Conservation (phyloP, 164 flowering plant species). For the Vitis rotundifolia region DNA sequence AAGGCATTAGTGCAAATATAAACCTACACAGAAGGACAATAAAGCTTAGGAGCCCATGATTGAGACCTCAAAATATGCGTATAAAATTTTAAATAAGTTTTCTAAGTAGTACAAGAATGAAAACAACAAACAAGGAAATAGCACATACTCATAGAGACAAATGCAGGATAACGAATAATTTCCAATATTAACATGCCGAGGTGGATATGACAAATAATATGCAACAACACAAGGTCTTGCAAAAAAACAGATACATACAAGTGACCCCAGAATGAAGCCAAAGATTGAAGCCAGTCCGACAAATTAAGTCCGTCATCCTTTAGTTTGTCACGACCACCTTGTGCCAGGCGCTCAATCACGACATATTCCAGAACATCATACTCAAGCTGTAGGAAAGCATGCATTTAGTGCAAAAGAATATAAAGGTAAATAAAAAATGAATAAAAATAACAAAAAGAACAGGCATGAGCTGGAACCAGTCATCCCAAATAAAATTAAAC, state of each 20-base stretch:
- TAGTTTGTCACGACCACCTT: constrained; percentile 90
- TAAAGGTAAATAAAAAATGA: not conserved
- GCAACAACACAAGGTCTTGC: constrained; percentile 5
- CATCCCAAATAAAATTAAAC: not conserved
- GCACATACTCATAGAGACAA: not conserved
- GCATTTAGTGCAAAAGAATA: constrained; percentile 1
- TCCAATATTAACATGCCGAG: not conserved
- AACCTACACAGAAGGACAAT: not conserved
- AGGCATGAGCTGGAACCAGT: not conserved
- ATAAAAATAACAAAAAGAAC: not conserved
- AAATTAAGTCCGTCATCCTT: constrained; percentile 98
- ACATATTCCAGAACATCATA: constrained; percentile 98
- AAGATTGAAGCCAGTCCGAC: constrained; percentile 98
- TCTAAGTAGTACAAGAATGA: not conserved
- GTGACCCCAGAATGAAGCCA: constrained; percentile 99
- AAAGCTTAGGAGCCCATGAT: not conserved
- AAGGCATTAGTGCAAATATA: not conserved
- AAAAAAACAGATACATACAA: constrained; percentile 62
- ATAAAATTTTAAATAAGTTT: not conserved
- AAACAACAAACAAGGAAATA: constrained; percentile 1
- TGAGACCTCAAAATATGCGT: not conserved
- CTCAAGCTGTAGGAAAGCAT: constrained; percentile 65
- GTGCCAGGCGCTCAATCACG: constrained; percentile 96
- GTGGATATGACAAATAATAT: not conserved
- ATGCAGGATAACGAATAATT: not conserved